Evolutionary conservation across 352 stramenopile species (phyloP), one percentile per base, ranked within the genome.

Genomic region (Pythium rhizo-oryzae): DNA sequence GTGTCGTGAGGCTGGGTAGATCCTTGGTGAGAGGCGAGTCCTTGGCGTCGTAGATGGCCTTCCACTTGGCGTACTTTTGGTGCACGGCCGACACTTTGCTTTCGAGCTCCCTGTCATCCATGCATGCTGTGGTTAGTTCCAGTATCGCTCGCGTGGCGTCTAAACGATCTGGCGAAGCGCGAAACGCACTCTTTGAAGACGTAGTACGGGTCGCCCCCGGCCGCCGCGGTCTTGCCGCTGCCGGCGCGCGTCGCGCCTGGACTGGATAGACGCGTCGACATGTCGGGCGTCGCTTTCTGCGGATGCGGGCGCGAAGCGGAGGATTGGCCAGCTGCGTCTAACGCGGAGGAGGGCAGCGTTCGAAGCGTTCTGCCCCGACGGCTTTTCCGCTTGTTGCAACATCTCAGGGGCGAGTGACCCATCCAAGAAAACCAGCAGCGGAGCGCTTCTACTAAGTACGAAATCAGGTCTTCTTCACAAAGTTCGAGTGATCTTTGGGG

Each of bases 131-230:
- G 28, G 28, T 33, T 33, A 33, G 28, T 41, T 41, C 41, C 41
- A n/a, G 41, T 47, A 15, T 47, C 41, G 41, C 15, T 7, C 7
- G 5, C n/a, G 6, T 0, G 21, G 13, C 41, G 15, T 47, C 41
- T 47, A 19, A 41, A 41, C 35, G 2, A 12, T 41, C 15, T 15
- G 12, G 28, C 33, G 19, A 16, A 57, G 12, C 30, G 4, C 16
- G n/a, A 47, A 59, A 77, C 78, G 72, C 68, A 93, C 85, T 93
- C 85, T 71, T 92, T 93, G 65, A 92, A 93, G 12, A 93, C 85
- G 70, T 93, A 93, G 73, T 90, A 93, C 47, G 85, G 85, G 59
- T 93, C 85, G 28, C 77, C 84, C 63, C 80, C 89, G 28, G 85
- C 83, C 19, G 66, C 65, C 13, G 62, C 54, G 9, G 62, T 50